phyloP scores from a whole-genome alignment of 768 basidiomycete genomes.

The Collybia mongolica region DNA sequence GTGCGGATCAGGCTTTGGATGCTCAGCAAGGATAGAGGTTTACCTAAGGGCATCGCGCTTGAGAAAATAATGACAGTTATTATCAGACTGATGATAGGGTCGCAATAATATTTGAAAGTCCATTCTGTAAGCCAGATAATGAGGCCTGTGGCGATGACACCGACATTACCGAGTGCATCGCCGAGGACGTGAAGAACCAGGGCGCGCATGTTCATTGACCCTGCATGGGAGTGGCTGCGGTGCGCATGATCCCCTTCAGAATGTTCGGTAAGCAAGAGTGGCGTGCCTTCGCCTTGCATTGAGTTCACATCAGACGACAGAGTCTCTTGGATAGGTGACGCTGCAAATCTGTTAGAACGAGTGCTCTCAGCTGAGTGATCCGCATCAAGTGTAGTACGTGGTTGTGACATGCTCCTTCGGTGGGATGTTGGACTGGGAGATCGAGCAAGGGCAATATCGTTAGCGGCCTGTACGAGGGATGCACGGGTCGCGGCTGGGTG shows the following conservation, averaged over 20 bases:
- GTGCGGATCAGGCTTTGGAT: background rate
- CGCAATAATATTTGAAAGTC: slow-evolving; percentile 87
- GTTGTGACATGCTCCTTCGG: slow-evolving; percentile 18
- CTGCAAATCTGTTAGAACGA: background rate
- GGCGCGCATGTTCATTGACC: slow-evolving; percentile 98
- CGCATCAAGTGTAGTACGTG: slow-evolving; percentile 25
- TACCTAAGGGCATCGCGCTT: slow-evolving; percentile 88
- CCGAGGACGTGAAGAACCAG: slow-evolving; percentile 93
- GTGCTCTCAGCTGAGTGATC: slow-evolving; percentile 2
- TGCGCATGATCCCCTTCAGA: slow-evolving; percentile 17
- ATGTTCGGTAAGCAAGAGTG: slow-evolving; percentile 34
- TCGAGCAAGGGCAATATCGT: slow-evolving; percentile 67
- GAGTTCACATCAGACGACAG: background rate
- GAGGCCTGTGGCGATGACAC: slow-evolving; percentile 93
- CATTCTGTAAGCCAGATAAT: slow-evolving; percentile 90
- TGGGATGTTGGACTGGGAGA: slow-evolving; percentile 41
- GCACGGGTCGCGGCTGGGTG: slow-evolving; percentile 72
- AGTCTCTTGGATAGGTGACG: slow-evolving; percentile 10
- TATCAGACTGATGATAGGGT: slow-evolving; percentile 89
- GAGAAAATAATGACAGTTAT: slow-evolving; percentile 98
- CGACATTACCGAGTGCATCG: slow-evolving; percentile 97
- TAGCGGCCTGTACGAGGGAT: slow-evolving; percentile 77
- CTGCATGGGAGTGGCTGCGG: slow-evolving; percentile 45
- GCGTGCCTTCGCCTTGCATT: slow-evolving; percentile 39
- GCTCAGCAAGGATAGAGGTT: slow-evolving; percentile 16